These are phyloP conservation scores for Podaxis carcinomalis DNA, from an alignment of 768 basidiomycete species.

Conservation along the genomic window DNA sequence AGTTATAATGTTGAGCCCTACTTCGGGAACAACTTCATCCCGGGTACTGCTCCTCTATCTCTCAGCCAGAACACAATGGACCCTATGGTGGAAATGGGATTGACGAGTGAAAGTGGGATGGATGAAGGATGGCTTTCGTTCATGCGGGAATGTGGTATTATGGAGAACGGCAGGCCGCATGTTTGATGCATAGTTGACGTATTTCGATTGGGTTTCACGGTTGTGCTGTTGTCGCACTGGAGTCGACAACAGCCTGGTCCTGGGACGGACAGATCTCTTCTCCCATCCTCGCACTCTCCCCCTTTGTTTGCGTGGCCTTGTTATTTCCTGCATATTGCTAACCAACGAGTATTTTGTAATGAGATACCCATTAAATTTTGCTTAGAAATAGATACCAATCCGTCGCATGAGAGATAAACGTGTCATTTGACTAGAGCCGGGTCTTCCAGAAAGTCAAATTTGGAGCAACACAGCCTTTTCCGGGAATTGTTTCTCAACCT, in stretches of 20 bases:
- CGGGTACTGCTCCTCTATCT: slow-evolving; percentile 9
- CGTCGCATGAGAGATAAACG: background rate
- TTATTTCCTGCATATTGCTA: background rate
- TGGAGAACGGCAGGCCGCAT: slow-evolving; percentile 24
- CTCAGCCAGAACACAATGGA: slow-evolving; percentile 23
- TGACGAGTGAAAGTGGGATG: slow-evolving; percentile 40
- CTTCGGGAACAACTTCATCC: background rate
- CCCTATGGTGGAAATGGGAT: slow-evolving; percentile 33
- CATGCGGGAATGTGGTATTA: slow-evolving; percentile 47
- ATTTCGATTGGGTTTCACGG: background rate
- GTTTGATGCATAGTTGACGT: background rate
- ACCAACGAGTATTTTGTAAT: background rate
- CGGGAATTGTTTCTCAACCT: background rate
- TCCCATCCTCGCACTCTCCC: background rate
- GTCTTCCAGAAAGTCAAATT: background rate
- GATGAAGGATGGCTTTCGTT: slow-evolving; percentile 47
- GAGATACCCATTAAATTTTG: background rate
- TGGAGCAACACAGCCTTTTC: background rate
- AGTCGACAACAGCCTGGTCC: background rate
- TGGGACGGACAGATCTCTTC: background rate
- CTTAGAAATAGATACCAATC: background rate
- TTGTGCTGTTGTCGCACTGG: background rate
- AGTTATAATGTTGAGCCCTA: background rate
- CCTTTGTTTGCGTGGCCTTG: background rate
- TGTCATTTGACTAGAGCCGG: background rate